phyloP scores from a whole-genome alignment of 2,329 filamentous ascomycete species.

The Pseudopithomyces chartarum region DNA sequence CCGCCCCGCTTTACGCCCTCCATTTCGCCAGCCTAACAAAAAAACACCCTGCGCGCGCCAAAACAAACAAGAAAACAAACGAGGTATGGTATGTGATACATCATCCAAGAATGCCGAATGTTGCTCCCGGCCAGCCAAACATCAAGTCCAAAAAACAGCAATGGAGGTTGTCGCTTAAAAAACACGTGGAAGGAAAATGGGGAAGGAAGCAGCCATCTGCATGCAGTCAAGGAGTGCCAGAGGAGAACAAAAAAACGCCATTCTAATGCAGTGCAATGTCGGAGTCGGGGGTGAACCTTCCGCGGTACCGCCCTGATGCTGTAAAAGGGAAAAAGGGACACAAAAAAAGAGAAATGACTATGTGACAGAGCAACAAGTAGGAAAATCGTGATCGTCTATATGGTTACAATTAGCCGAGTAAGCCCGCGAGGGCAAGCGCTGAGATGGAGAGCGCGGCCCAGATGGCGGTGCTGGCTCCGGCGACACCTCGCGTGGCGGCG shows the following conservation, averaged over 20 bases:
- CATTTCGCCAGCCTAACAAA: neutral
- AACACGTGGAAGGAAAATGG: neutral
- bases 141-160: neutral
- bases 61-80: neutral
- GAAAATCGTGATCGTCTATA: neutral
- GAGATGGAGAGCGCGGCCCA: neutral
- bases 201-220: neutral
- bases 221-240: neutral
- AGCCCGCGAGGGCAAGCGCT: neutral
- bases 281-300: neutral
- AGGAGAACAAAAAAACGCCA: neutral
- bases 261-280: slow-evolving; percentile 8
- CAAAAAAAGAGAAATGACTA: too few relatives aligned
- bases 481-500: neutral
- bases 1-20: neutral
- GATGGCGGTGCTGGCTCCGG: neutral
- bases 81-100: neutral
- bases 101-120: neutral
- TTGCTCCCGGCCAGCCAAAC: neutral
- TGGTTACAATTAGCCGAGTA: neutral
- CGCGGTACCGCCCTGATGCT: neutral
- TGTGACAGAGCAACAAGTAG: neutral
- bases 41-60: neutral
- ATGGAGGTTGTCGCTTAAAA: slow-evolving; percentile 2
- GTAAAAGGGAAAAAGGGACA: neutral